A percentile compares a stretch with the other conserved stretches of the same genome.
phyloP scores from a whole-genome alignment of 2,329 filamentous ascomycete species.

The Ophiostoma perfectum region DNA sequence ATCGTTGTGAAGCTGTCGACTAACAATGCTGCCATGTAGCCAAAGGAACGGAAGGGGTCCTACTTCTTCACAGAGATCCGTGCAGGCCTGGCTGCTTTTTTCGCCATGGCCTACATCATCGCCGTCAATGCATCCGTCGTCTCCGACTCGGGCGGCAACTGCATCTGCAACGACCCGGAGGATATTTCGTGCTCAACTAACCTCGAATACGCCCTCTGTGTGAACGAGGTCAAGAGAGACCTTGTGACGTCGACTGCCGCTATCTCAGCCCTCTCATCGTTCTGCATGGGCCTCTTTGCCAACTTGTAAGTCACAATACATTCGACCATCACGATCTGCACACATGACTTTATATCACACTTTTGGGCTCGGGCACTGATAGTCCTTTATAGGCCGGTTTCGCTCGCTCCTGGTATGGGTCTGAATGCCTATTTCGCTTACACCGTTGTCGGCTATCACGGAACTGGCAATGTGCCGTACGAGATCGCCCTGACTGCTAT shows the following conservation, averaged over 20 bases:
- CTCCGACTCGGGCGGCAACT: conserved; percentile 70
- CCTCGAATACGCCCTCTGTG: conserved; percentile 14
- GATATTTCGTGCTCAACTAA: conserved; percentile 32
- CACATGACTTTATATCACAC: conserved; percentile 45
- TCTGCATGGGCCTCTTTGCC: conserved; percentile 73
- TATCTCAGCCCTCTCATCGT: conserved; percentile 66
- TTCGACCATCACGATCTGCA: conserved; percentile 31
- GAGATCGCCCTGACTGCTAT: conserved; percentile 57
- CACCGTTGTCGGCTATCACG: conserved; percentile 59
- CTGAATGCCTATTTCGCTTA: conserved; percentile 64
- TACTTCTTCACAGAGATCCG: conserved; percentile 72
- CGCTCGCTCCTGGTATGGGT: conserved; percentile 57
- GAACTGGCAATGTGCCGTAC: conserved; percentile 53
- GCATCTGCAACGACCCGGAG: conserved; percentile 48
- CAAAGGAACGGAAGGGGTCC: conserved; percentile 61
- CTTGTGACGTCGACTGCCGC: conserved; percentile 80
- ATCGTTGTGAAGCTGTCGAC: conserved; percentile 31
- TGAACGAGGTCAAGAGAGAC: conserved; percentile 61
- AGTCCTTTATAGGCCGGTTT: conserved; percentile 21
- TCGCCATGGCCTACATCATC: conserved; percentile 82
- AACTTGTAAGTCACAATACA: conserved; percentile 70
- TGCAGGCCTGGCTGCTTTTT: conserved; percentile 73
- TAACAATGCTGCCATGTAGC: conserved; percentile 14
- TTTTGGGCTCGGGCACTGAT: neutral
- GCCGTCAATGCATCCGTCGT: conserved; percentile 67